phyloP scores from a whole-genome alignment of 352 stramenopile species.

The Phytophthora pluvialis region DNA sequence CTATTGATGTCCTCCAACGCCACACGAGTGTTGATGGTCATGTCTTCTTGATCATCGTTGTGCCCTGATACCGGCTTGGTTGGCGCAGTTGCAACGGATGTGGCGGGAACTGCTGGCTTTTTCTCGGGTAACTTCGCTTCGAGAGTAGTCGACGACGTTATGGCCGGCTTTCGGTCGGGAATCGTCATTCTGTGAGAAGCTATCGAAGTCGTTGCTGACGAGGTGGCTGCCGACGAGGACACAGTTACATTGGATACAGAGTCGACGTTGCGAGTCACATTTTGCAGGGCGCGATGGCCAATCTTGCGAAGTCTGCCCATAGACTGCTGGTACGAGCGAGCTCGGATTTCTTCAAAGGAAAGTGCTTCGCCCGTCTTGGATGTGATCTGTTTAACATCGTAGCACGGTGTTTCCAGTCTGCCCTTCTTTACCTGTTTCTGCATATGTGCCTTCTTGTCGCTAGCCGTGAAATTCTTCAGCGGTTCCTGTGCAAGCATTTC shows the following conservation, averaged over 20 bases:
- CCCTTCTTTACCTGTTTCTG: conserved; percentile 24
- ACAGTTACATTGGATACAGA: conserved; percentile 20
- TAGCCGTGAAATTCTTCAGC: conserved; percentile 77
- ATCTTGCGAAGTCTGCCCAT: conserved; percentile 20
- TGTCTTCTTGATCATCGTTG: conserved; percentile 74
- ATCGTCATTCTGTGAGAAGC: conserved; percentile 9
- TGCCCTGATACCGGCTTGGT: conserved; percentile 29
- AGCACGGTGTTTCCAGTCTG: conserved; percentile 38
- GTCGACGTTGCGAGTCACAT: conserved; percentile 29
- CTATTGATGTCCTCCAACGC: conserved; percentile 85
- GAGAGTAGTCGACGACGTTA: conserved; percentile 7
- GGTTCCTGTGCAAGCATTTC: conserved; percentile 76
- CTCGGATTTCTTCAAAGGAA: conserved; percentile 86
- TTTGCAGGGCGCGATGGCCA: conserved; percentile 26
- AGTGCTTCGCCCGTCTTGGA: conserved; percentile 52
- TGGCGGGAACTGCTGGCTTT: conserved; percentile 4
- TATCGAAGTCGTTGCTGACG: conserved; percentile 12
- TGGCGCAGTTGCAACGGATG: conserved; percentile 3
- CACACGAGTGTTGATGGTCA: conserved; percentile 89
- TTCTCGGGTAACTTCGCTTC: conserved; percentile 13
- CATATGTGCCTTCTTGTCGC: conserved; percentile 27
- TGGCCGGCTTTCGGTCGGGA: conserved; percentile 10
- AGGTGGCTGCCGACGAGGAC: conserved; percentile 2
- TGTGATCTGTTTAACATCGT: conserved; percentile 53
- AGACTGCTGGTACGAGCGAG: conserved; percentile 34